Conservation (phyloP, 192 early-diverging fungal species). For the Chytriomyces confervae region DNA sequence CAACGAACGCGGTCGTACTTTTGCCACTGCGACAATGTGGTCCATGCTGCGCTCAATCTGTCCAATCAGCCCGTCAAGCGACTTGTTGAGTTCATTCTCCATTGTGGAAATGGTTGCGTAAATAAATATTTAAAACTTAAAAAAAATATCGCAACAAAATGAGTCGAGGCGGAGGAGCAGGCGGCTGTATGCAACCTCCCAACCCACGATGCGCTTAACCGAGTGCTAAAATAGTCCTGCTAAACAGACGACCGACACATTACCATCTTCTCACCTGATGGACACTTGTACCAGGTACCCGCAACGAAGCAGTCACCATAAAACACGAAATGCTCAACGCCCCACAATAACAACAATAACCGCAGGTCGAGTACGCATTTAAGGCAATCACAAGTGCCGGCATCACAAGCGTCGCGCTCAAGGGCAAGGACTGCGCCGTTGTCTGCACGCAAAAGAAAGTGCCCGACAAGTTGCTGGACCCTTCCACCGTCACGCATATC, state of each 20-base stretch:
- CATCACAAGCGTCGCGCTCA: constrained; percentile 92
- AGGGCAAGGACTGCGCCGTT: constrained; percentile 94
- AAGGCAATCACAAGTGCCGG: constrained; percentile 99
- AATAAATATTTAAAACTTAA: background rate
- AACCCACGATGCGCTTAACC: background rate
- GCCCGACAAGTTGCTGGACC: constrained; percentile 96
- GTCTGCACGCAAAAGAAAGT: constrained; percentile 98
- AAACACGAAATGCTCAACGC: constrained; percentile 50
- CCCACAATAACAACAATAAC: constrained; percentile 14
- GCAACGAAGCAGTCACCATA: background rate
- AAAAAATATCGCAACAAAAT: constrained; percentile 4
- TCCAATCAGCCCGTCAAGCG: background rate
- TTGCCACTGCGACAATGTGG: background rate
- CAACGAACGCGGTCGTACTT: background rate
- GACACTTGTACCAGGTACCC: constrained; percentile 98
- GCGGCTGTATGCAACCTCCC: background rate
- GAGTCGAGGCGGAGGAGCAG: background rate
- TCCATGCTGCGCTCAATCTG: constrained; percentile 12
- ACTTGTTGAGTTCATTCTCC: constrained; percentile 22
- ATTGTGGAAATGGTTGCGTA: background rate
- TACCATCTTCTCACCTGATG: constrained; percentile 99
- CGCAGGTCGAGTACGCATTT: constrained; percentile 93
- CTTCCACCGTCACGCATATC: constrained; percentile 89
- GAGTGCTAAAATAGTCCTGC: background rate
- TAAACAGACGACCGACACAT: constrained; percentile 93